Evolutionary conservation across 306 rosid species (phyloP).

Genomic region (Ormosia emarginata): DNA sequence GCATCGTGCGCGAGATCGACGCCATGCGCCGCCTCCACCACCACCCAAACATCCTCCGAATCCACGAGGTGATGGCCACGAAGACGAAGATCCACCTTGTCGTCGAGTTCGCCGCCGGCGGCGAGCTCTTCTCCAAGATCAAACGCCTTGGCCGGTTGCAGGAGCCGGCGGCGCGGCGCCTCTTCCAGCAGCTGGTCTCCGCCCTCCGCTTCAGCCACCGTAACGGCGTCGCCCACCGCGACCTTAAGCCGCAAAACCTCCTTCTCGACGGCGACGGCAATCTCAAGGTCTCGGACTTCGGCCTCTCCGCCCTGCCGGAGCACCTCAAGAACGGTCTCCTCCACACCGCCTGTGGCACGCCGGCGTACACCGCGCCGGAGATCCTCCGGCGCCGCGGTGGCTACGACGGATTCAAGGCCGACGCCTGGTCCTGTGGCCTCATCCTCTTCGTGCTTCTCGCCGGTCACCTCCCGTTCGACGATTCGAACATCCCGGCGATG

Average conservation of each 20-base stretch:
- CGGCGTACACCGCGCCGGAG: constrained; percentile 87
- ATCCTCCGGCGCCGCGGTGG: constrained; percentile 49
- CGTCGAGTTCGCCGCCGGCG: constrained; percentile 75
- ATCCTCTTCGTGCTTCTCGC: constrained; percentile 62
- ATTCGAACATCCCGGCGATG: constrained; percentile 57
- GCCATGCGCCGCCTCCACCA: constrained; percentile 82
- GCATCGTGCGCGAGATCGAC: constrained; percentile 64
- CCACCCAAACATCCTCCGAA: constrained; percentile 69
- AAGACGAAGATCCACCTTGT: constrained; percentile 78
- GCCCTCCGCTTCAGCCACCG: constrained; percentile 73
- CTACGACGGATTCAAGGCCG: constrained; percentile 79
- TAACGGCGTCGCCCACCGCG: constrained; percentile 82
- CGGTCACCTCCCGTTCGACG: constrained; percentile 65
- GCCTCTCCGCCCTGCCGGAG: constrained; percentile 82
- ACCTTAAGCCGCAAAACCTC: constrained; percentile 80
- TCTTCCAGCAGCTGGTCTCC: constrained; percentile 72
- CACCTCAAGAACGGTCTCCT: constrained; percentile 64
- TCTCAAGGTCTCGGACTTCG: constrained; percentile 79
- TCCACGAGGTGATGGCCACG: constrained; percentile 80
- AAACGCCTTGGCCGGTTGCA: constrained; percentile 33
- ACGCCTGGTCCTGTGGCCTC: constrained; percentile 89
- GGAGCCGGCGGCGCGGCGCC: constrained; percentile 53
- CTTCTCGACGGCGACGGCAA: constrained; percentile 61
- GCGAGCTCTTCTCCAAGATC: constrained; percentile 57
- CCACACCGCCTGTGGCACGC: constrained; percentile 85